A percentile compares a stretch with the other conserved stretches of the same genome.
Conservation (phyloP, 2,329 filamentous ascomycete genomes). For the Chaetoscypha palmicola region DNA sequence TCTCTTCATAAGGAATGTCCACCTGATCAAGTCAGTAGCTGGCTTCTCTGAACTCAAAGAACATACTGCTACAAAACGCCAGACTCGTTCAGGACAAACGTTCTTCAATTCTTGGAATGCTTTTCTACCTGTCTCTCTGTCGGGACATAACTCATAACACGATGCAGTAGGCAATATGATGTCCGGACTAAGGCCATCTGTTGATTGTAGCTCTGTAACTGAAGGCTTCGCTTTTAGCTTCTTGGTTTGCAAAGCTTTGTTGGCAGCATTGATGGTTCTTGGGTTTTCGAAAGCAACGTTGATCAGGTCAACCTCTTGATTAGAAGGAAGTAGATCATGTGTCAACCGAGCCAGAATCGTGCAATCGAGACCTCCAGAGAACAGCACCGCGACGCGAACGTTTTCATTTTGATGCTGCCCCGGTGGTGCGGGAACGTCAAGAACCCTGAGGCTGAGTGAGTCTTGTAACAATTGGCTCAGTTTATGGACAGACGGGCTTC, state of each 20-base stretch:
- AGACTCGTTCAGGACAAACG: slow-evolving; percentile 63
- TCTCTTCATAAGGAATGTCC: slow-evolving; percentile 75
- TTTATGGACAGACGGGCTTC: slow-evolving; percentile 44
- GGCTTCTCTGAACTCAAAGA: too few species aligned
- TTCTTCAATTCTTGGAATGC: slow-evolving; percentile 67
- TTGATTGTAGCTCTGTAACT: background rate
- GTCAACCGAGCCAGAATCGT: slow-evolving; percentile 75
- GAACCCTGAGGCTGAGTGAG: slow-evolving; percentile 58
- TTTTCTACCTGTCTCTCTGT: slow-evolving; percentile 77
- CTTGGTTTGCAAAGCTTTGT: slow-evolving; percentile 30
- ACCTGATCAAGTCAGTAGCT: too few species aligned
- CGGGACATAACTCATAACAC: slow-evolving; percentile 78
- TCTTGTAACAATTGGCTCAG: slow-evolving; percentile 49
- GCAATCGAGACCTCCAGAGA: slow-evolving; percentile 92
- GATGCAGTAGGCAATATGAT: slow-evolving; percentile 8
- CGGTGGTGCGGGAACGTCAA: slow-evolving; percentile 56
- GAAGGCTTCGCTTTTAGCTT: slow-evolving; percentile 16
- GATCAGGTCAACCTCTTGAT: slow-evolving; percentile 74
- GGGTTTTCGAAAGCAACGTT: slow-evolving; percentile 98
- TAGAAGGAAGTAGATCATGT: slow-evolving; percentile 64
- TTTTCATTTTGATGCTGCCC: slow-evolving; percentile 28
- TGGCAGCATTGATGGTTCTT: slow-evolving; percentile 53
- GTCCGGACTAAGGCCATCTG: background rate
- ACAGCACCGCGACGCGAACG: slow-evolving; percentile 68
- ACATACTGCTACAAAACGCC: slow-evolving; percentile 72